Base-by-base conservation (phyloP, 1,284 basidiomycete species). In the Rhodofomes roseus region DNA sequence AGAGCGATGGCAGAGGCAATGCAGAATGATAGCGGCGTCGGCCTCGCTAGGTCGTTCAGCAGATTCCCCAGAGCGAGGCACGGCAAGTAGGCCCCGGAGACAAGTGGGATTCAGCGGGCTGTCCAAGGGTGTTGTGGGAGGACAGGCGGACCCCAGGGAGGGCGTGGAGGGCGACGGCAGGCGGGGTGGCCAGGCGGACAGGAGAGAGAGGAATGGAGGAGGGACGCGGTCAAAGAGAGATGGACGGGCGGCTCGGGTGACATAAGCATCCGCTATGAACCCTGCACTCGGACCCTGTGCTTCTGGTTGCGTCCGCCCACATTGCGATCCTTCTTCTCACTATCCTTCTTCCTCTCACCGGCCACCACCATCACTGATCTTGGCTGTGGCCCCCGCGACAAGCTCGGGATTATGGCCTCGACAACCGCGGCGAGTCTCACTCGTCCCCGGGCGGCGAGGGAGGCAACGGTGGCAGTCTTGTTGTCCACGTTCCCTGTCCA, bases 241-340 rank as follows among this genome's bases (percentile, higher is more conserved):
- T 51, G 53, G 36, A 36, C 16, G 46, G 57, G 60, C 54, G 56
- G 60, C 60, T 56, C 48, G 37, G 60, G 57, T 61, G 60, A 61
- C 60, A 58, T 61, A 61, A 61, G 60, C 60, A 39, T 61, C 60
- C 60, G 60, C 29, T 6, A 20, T 29, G 50, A 25, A 44, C 43
- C 31, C 29, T 51, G 34, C 55, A 31, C 54, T 46, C 41, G 31
- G 31, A 46, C 31, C 55, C 27, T 25, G 39, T 16, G 25, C 55
- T 56, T 56, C 55, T 56, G 31, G 50, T 36, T 52, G 50, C 50
- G 14, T 52, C 34, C 29, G 50, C 22, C 50, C 31, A 52, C 27
- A 25, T 16, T 29, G 43, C 43, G 23, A 25, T n/a, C 8, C 46
- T 29, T 48, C 46, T 44, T 44, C 34, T 20, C 29, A 31, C 20